phyloP scores from a whole-genome alignment of 2,329 filamentous ascomycete species.

The Diaporthe amygdali region DNA sequence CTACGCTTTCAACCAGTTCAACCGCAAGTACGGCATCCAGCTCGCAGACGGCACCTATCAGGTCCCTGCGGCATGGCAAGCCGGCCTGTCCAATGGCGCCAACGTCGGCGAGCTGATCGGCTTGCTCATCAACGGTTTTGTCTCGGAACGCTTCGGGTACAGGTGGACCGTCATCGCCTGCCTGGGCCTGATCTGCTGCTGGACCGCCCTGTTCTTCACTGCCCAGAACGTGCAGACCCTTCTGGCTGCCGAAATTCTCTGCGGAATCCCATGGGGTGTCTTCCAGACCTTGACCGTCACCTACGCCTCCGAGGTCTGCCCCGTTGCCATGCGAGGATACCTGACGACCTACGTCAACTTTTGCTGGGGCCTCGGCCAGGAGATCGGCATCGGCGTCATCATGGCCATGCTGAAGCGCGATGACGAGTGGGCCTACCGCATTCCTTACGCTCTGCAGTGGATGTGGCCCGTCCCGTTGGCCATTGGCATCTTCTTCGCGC shows the following conservation, averaged over 20 bases:
- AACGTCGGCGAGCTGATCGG: constrained; percentile 70
- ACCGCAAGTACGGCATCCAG: constrained; percentile 33
- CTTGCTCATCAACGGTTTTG: constrained; percentile 67
- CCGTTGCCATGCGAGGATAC: constrained; percentile 73
- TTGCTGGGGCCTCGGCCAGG: constrained; percentile 79
- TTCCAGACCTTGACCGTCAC: constrained; percentile 65
- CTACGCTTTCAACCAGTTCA: constrained; percentile 43
- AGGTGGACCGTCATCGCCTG: constrained; percentile 67
- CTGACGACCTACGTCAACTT: constrained; percentile 78
- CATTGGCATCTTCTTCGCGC: constrained; percentile 70
- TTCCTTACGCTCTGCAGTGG: constrained; percentile 78
- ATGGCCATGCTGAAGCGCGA: constrained; percentile 68
- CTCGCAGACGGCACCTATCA: constrained; percentile 31
- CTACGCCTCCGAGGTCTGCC: constrained; percentile 76
- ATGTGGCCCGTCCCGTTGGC: constrained; percentile 76
- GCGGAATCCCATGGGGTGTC: constrained; percentile 67
- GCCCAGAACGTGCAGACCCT: constrained; percentile 64
- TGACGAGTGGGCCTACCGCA: constrained; percentile 69
- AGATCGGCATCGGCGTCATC: constrained; percentile 76
- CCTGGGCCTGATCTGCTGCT: constrained; percentile 57
- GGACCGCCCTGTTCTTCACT: constrained; percentile 70
- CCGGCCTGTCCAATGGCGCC: constrained; percentile 48
- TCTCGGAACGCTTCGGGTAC: constrained; percentile 72
- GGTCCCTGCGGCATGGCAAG: constrained; percentile 43
- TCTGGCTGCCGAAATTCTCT: constrained; percentile 66